These are phyloP conservation scores for Escovopsis sp. DNA, from an alignment of 2,329 filamentous ascomycete species.

Conservation along the genomic window DNA sequence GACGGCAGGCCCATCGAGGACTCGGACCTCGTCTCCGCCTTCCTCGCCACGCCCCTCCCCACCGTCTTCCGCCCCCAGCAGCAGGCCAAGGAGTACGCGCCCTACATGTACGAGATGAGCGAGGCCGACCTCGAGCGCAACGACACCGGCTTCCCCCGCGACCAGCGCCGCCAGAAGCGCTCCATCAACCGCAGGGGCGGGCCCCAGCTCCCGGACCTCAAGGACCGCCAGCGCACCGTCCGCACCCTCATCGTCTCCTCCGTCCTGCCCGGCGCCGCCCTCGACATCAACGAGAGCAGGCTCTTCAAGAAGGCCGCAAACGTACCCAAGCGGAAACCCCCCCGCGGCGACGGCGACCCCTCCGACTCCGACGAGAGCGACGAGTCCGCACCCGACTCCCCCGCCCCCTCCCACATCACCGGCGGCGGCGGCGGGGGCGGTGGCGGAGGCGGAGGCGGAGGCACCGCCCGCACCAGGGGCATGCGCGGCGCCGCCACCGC, in stretches of 20 bases:
- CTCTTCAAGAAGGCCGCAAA: slow-evolving; percentile 67
- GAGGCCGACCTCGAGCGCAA: slow-evolving; percentile 82
- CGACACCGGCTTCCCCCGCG: slow-evolving; percentile 82
- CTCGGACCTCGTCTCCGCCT: slow-evolving; percentile 70
- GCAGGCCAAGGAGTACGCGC: slow-evolving; percentile 84
- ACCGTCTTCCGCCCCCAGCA: slow-evolving; percentile 81
- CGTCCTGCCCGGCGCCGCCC: slow-evolving; percentile 75
- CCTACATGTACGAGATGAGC: slow-evolving; percentile 85
- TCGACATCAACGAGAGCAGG: slow-evolving; percentile 67
- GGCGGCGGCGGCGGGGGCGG: too few relatives aligned
- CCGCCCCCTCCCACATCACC: slow-evolving; percentile 55
- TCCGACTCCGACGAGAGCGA: slow-evolving; percentile 90
- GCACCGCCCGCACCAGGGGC: slow-evolving; percentile 70
- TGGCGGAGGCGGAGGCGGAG: too few relatives aligned
- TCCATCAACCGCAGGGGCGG: slow-evolving; percentile 89
- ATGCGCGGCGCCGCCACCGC: slow-evolving; percentile 81
- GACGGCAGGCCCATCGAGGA: slow-evolving; percentile 90
- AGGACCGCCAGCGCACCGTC: slow-evolving; percentile 85
- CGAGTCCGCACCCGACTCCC: slow-evolving; percentile 75
- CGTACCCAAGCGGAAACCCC: slow-evolving; percentile 39
- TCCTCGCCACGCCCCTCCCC: slow-evolving; percentile 70
- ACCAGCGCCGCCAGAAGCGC: slow-evolving; percentile 87
- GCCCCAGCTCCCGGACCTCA: slow-evolving; percentile 86
- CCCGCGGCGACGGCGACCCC: slow-evolving; percentile 45
- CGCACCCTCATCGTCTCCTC: slow-evolving; percentile 85